Evolutionary conservation across 768 basidiomycete genomes (phyloP), one percentile per base, ranked within the genome.

Genomic region (Leccinum subgranulosum): DNA sequence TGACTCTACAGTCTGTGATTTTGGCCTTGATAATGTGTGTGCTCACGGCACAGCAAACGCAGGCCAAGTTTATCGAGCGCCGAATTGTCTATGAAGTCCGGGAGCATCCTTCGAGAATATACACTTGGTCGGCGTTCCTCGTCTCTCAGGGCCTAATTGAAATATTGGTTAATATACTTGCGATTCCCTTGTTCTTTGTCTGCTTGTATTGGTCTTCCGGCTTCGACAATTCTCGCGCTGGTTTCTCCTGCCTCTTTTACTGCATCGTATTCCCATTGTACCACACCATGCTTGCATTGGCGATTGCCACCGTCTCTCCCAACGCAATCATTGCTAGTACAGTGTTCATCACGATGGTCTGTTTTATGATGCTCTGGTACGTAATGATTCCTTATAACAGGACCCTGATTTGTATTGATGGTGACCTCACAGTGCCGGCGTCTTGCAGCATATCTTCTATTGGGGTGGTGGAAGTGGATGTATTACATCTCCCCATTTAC

Each of bases 71-170:
- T 73, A 76, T 88, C 53, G 69, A 72, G 9, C 78, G 79, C 60
- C 81, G 85, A 23, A 75, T 69, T 5, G 72, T 88, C 34, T 87
- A 85, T 60, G 83, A 86, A 61, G 77, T 84, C 51, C 80, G 86
- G 33, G 86, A 88, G 67, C 76, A 81, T 5, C 82, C 85, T 0
- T 83, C 82, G 51, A 74, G 79, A 47, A 86, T 83, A 79, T 88
- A 86, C 67, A 76, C 75, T 61, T 87, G 85, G 85, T 77, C 81
- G 0, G 81, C 83, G 0, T 72, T 85, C 31, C 59, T 84, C 19
- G 78, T 81, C 1, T 75, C 84, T 0, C 79, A 81, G 61, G 69
- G 85, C 21, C 57, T 84, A 9, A 71, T 73, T 39, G 80, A 81
- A 64, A 47, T 78, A 1, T 78, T 77, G 15, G 75, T 77, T 68